Percentiles rank a stretch among this genome's conserved stretches.
phyloP scores from a whole-genome alignment of 1,284 basidiomycete genomes.

The Termitomyces sp. region DNA sequence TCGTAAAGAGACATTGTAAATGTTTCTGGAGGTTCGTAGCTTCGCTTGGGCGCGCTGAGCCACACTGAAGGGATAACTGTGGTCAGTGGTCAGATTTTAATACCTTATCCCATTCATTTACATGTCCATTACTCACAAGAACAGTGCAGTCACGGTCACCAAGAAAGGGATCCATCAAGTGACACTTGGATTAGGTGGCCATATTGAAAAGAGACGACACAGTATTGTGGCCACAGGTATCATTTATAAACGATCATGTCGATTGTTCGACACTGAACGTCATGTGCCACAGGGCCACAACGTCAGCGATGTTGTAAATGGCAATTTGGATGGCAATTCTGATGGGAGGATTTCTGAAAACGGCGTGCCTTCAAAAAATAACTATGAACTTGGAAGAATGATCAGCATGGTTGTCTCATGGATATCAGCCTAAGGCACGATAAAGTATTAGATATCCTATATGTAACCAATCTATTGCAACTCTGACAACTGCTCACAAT shows the following conservation, averaged over 20 bases:
- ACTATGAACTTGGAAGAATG: not conserved
- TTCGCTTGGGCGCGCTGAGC: not conserved
- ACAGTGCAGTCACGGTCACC: not conserved
- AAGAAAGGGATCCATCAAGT: not conserved
- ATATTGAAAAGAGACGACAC: not conserved
- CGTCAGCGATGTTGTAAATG: not conserved
- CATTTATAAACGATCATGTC: not conserved
- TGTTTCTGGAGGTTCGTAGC: no score
- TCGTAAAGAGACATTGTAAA: not conserved
- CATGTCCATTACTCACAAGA: not conserved
- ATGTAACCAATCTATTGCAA: no score
- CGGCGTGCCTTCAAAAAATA: not conserved
- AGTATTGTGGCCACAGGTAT: not conserved
- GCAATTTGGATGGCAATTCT: not conserved
- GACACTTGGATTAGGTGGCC: not conserved
- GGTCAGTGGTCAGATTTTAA: not conserved
- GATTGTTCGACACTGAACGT: not conserved
- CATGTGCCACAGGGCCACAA: not conserved
- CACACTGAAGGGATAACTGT: not conserved
- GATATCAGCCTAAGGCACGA: no score
- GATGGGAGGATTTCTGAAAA: not conserved
- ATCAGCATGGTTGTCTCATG: not conserved
- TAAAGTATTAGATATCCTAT: no score
- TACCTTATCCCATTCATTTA: not conserved
- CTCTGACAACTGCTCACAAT: no score